Evolutionary conservation across 78 protist species (phyloP), one percentile per base, ranked within the genome.

Genomic region (Dictyostelium discoideum): DNA sequence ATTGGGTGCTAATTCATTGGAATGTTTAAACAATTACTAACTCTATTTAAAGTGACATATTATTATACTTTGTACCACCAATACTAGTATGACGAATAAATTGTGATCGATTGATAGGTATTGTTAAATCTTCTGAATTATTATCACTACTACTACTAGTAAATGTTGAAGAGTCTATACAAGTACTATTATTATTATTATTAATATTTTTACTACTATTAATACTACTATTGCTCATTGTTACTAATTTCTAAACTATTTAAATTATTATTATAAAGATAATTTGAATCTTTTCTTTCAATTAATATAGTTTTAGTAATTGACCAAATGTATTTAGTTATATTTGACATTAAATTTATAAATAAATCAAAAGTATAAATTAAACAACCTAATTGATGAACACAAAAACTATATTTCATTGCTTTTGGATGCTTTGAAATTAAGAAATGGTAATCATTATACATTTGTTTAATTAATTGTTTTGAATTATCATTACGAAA

Each of bases 371-470:
- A 79, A 2, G 84, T 79, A 79, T 79, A 79, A 44, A 79, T 44
- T 44, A 79, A 44, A 44, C 67, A 79, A 79, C 84, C 84, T 18
- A 79, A 44, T 44, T 79, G 84, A 44, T 74, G 81, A 79, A 79
- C 11, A 22, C 63, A 42, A 74, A 74, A 79, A 46, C 57, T 44
- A 44, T 79, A 50, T 10, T 44, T 44, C 63, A 79, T 44, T 22
- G 24, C 67, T 3, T 44, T 44, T 9, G 39, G 37, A 79, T 79
- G 37, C n/a, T 44, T 44, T 20, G 37, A 79, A 20, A 74, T 37
- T 37, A 79, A 44, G 11, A 16, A 44, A 79, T 79, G 54, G 11
- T 79, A 79, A n/a, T 79, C 84, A 22, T 22, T 44, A 44, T 44
- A 79, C 14, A 79, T n/a, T 44, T 79, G 57, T n/a, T 79, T 26